phyloP scores from a whole-genome alignment of 306 rosid species.

The Coriaria nepalensis region DNA sequence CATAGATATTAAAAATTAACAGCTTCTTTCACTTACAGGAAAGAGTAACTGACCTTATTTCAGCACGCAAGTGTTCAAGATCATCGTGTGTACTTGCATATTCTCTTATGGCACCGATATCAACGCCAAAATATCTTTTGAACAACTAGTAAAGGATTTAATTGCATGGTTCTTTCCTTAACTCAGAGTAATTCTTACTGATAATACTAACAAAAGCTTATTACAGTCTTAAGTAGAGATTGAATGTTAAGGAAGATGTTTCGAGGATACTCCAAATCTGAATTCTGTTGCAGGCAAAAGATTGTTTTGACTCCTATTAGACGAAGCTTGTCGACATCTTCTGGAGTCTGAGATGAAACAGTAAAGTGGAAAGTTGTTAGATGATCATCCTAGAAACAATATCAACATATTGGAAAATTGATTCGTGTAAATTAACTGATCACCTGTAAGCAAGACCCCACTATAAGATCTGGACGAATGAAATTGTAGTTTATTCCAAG shows the following conservation, averaged over 20 bases:
- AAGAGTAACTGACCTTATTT: constrained; percentile 55
- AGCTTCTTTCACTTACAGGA: constrained; percentile 4
- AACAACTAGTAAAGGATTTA: constrained; percentile 26
- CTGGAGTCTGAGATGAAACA: constrained; percentile 45
- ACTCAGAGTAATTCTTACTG: constrained; percentile 5
- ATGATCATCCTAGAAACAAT: constrained; percentile 11
- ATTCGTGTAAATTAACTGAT: constrained; percentile 7
- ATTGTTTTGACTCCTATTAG: constrained; percentile 83
- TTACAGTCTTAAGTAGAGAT: constrained; percentile 5
- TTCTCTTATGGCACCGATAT: constrained; percentile 66
- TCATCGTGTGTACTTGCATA: constrained; percentile 52
- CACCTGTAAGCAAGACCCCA: constrained; percentile 97
- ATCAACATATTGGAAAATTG: constrained; percentile 1
- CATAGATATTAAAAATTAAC: constrained; percentile 10
- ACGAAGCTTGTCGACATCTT: constrained; percentile 82
- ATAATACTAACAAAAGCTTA: too few relatives aligned
- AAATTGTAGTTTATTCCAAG: constrained; percentile 80
- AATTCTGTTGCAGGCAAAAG: constrained; percentile 78
- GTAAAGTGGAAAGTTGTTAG: constrained; percentile 12
- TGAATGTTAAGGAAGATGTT: constrained; percentile 11
- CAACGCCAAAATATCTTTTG: constrained; percentile 81
- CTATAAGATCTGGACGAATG: constrained; percentile 82
- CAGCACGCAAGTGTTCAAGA: constrained; percentile 88
- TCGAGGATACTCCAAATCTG: constrained; percentile 88
- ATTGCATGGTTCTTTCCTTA: constrained; percentile 5